phyloP scores from a whole-genome alignment of 495 filamentous ascomycete genomes.

The Cercophora scortea region DNA sequence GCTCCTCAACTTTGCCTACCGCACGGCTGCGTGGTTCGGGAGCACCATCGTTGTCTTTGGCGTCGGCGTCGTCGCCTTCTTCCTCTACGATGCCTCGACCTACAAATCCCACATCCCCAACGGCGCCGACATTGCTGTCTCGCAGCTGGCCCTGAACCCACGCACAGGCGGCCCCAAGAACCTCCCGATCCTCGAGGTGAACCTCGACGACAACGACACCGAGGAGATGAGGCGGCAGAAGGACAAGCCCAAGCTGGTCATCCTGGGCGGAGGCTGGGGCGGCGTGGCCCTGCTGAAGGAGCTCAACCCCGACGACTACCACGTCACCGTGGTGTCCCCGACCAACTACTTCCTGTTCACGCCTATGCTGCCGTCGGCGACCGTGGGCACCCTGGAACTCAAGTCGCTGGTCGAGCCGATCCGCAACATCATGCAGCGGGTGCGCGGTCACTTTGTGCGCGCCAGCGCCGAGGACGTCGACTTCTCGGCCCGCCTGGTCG shows the following conservation, averaged over 20 bases:
- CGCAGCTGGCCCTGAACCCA: slow-evolving; percentile 73
- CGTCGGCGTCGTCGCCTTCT: slow-evolving; percentile 65
- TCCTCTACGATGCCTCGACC: slow-evolving; percentile 89
- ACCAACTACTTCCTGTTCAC: slow-evolving; percentile 97
- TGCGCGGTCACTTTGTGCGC: slow-evolving; percentile 84
- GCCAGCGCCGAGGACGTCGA: slow-evolving; percentile 81
- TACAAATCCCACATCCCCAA: slow-evolving; percentile 58
- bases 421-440: slow-evolving; percentile 65
- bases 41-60: slow-evolving; percentile 38
- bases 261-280: slow-evolving; percentile 93
- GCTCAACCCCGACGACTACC: slow-evolving; percentile 81
- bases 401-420: slow-evolving; percentile 90
- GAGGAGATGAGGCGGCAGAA: slow-evolving; percentile 59
- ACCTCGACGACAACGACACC: slow-evolving; percentile 80
- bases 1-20: slow-evolving; percentile 42
- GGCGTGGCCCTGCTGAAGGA: slow-evolving; percentile 87
- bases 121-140: slow-evolving; percentile 68
- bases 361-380: slow-evolving; percentile 93
- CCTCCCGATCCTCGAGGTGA: slow-evolving; percentile 77
- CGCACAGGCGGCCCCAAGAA: slow-evolving; percentile 90
- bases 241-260: slow-evolving; percentile 84
- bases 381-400: slow-evolving; percentile 89
- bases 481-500: slow-evolving; percentile 83
- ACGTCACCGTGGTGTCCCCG: slow-evolving; percentile 89
- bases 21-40: slow-evolving; percentile 42